A percentile compares a stretch with the other conserved stretches of the same genome.
Conservation (phyloP, 768 basidiomycete species). For the Tephrocybe sp. region DNA sequence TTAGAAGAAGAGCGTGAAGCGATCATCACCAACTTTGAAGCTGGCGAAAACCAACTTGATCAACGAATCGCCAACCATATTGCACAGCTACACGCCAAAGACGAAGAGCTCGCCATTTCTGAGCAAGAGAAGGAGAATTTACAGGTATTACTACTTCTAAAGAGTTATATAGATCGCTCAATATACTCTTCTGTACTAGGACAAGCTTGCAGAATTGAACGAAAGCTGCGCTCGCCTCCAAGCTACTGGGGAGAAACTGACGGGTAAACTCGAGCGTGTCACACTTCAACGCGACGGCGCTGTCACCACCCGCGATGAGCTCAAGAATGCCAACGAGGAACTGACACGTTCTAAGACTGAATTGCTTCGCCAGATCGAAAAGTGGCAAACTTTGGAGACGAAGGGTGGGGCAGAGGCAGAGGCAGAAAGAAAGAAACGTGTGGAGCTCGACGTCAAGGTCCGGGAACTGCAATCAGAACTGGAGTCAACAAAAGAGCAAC, state of each 20-base stretch:
- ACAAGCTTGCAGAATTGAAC: slow-evolving; percentile 39
- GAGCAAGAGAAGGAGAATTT: slow-evolving; percentile 44
- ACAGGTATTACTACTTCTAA: slow-evolving; percentile 34
- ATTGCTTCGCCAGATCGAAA: slow-evolving; percentile 62
- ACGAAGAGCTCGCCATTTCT: slow-evolving; percentile 36
- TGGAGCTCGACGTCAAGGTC: slow-evolving; percentile 56
- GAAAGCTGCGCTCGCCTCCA: slow-evolving; percentile 51
- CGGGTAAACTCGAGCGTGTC: slow-evolving; percentile 56
- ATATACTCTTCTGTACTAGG: slow-evolving; percentile 25
- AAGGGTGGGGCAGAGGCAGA: slow-evolving; percentile 63
- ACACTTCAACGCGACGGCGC: slow-evolving; percentile 59
- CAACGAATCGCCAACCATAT: slow-evolving; percentile 32
- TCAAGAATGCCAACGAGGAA: slow-evolving; percentile 58
- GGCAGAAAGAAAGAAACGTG: slow-evolving; percentile 48
- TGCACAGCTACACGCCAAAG: slow-evolving; percentile 37
- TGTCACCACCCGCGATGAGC: slow-evolving; percentile 48
- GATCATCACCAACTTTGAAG: slow-evolving; percentile 21
- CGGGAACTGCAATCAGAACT: slow-evolving; percentile 42
- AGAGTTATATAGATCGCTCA: slow-evolving; percentile 6
- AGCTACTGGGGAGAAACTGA: slow-evolving; percentile 42
- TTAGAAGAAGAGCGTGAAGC: slow-evolving; percentile 49
- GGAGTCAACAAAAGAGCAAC: slow-evolving; percentile 34
- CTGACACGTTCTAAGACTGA: slow-evolving; percentile 54
- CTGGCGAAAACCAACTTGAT: slow-evolving; percentile 26
- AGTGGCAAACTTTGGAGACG: slow-evolving; percentile 68